Evolutionary conservation across 2,329 filamentous ascomycete species (phyloP).

Genomic region (Pyrenochaeta sp.): DNA sequence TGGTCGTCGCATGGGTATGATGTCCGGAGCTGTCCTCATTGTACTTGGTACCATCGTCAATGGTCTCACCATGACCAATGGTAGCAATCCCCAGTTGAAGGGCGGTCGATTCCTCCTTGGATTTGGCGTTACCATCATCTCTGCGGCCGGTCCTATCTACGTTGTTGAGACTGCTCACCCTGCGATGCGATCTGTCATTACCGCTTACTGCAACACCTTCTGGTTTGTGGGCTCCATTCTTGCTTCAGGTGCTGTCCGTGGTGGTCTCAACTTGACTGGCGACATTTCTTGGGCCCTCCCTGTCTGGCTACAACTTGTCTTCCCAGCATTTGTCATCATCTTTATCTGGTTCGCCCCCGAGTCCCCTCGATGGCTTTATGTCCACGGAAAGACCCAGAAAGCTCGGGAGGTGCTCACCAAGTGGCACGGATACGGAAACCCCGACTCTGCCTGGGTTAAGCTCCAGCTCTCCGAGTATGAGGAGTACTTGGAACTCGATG

Average conservation of each 20-base stretch:
- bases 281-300: constrained; percentile 31
- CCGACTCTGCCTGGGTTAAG: constrained; percentile 31
- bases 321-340: constrained; percentile 51
- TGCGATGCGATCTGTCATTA: constrained; percentile 60
- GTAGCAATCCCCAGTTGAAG: constrained; percentile 58
- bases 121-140: constrained; percentile 65
- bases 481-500: constrained; percentile 63
- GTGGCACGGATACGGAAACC: constrained; percentile 59
- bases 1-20: constrained; percentile 55
- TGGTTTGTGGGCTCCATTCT: constrained; percentile 52
- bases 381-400: constrained; percentile 60
- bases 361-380: constrained; percentile 66
- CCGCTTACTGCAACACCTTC: constrained; percentile 54
- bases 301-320: constrained; percentile 37
- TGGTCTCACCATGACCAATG: constrained; percentile 52
- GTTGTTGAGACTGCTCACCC: constrained; percentile 69
- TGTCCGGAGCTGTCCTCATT: constrained; percentile 59
- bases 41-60: constrained; percentile 59
- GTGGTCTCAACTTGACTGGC: constrained; percentile 21
- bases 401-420: constrained; percentile 63
- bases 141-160: constrained; percentile 65
- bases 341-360: constrained; percentile 63
- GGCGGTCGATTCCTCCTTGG: constrained; percentile 66
- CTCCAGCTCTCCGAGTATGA: constrained; percentile 45
- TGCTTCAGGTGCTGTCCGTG: constrained; percentile 34